phyloP scores from a whole-genome alignment of 2,329 filamentous ascomycete species.

The Colletotrichum sp. region DNA sequence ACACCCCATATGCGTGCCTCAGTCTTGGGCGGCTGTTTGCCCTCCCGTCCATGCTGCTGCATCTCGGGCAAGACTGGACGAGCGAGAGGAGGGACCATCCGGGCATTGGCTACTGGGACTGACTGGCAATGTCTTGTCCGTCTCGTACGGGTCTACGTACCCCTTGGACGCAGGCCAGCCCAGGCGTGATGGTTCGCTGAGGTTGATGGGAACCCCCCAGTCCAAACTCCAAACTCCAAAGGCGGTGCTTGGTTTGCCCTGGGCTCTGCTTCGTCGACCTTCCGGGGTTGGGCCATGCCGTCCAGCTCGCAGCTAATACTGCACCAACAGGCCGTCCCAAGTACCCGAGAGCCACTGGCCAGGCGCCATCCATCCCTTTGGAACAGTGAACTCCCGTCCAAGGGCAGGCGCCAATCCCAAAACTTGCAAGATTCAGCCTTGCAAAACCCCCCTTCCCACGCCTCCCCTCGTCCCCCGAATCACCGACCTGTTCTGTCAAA shows the following conservation, averaged over 20 bases:
- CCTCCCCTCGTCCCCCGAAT: background rate
- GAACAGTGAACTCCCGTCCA: conserved; percentile 1
- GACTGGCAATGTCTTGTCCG: background rate
- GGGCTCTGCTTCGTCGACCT: background rate
- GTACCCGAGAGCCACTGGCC: background rate
- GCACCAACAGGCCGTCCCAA: background rate
- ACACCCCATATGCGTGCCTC: background rate
- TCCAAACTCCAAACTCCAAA: background rate
- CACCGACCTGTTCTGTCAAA: background rate
- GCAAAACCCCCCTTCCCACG: background rate
- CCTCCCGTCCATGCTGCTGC: conserved; percentile 5
- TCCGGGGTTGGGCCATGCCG: background rate
- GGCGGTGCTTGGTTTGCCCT: background rate
- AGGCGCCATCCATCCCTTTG: conserved; percentile 8
- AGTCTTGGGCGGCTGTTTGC: conserved; percentile 6
- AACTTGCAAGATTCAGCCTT: conserved; percentile 7
- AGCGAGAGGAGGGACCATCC: background rate
- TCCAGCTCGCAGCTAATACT: background rate
- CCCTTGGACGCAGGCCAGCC: background rate
- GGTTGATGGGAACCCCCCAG: background rate
- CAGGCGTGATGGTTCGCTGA: background rate
- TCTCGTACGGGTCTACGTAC: background rate
- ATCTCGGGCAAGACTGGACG: background rate
- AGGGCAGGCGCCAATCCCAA: background rate
- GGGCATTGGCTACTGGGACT: background rate